A percentile compares a stretch with the other conserved stretches of the same genome.
These are phyloP conservation scores for Podaxis sp. DNA, from an alignment of 768 basidiomycete genomes.

Conservation along the genomic window DNA sequence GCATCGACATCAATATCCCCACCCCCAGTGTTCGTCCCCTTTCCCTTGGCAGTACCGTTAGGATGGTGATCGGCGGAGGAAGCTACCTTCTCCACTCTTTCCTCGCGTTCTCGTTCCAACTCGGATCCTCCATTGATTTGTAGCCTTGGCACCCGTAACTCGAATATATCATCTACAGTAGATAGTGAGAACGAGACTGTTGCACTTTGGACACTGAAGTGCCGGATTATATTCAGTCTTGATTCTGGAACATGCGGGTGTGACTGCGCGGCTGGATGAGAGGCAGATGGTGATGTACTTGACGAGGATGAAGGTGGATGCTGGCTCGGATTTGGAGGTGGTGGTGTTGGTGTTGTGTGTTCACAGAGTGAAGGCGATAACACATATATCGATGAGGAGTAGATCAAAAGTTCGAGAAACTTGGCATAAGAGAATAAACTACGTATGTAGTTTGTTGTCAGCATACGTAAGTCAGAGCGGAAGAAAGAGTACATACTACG, in stretches of 20 bases:
- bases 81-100: background rate
- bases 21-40: background rate
- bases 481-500: constrained; percentile 43
- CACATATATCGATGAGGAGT: constrained; percentile 37
- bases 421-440: constrained; percentile 60
- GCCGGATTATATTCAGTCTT: constrained; percentile 42
- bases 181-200: constrained; percentile 47
- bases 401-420: constrained; percentile 53
- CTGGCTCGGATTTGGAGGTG: constrained; percentile 15
- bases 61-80: background rate
- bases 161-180: constrained; percentile 54
- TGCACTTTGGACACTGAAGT: constrained; percentile 31
- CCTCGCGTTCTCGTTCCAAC: background rate
- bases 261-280: background rate
- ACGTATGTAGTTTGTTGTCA: constrained; percentile 3
- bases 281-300: background rate
- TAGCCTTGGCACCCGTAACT: constrained; percentile 58
- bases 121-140: constrained; percentile 45
- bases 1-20: constrained; percentile 14
- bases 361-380: constrained; percentile 44
- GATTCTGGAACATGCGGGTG: constrained; percentile 24
- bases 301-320: background rate
- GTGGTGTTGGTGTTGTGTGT: constrained; percentile 39
- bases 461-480: background rate
- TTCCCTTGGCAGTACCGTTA: background rate